Conservation (phyloP, 2,329 filamentous ascomycete species). For the Stemphylium beticola region DNA sequence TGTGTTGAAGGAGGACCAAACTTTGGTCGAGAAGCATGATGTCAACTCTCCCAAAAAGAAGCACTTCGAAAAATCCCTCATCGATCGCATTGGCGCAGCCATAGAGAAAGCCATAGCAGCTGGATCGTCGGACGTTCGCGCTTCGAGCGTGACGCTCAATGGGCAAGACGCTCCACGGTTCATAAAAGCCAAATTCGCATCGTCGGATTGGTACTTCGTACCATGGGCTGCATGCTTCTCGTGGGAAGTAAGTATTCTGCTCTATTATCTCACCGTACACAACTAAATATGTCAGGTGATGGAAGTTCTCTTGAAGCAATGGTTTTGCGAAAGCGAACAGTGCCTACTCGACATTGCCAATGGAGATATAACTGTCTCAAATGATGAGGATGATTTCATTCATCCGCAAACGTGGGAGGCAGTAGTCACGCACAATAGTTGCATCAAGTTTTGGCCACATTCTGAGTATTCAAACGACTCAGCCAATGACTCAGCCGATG, state of each 20-base stretch:
- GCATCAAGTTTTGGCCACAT: background rate
- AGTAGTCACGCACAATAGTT: background rate
- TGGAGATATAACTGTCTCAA: background rate
- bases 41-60: slow-evolving; percentile 27
- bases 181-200: background rate
- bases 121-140: background rate
- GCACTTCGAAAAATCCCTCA: background rate
- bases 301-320: background rate
- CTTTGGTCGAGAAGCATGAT: background rate
- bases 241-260: background rate
- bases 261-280: background rate
- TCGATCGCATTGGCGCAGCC: background rate
- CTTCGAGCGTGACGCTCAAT: too few species aligned
- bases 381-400: background rate
- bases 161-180: background rate
- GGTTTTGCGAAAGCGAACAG: background rate
- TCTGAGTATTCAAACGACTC: background rate
- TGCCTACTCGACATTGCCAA: background rate
- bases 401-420: background rate
- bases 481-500: background rate
- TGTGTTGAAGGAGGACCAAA: too few species aligned
- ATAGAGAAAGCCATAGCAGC: background rate
- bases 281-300: background rate
- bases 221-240: background rate
- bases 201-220: background rate